phyloP scores from a whole-genome alignment of 768 basidiomycete species.

The Inosperma sp. region DNA sequence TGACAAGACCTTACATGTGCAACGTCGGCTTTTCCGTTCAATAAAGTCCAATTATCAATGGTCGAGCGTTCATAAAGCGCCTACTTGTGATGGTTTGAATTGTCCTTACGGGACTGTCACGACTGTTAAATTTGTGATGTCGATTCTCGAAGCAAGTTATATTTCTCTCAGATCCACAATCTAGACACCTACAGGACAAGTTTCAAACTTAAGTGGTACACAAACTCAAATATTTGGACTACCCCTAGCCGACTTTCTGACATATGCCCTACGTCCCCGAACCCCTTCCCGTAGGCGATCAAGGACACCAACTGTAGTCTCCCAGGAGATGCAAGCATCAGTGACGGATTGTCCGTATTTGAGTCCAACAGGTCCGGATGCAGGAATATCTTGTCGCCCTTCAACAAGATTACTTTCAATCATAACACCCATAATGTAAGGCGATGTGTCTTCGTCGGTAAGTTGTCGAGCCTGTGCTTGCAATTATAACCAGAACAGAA shows the following conservation, averaged over 20 bases:
- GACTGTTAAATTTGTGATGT: too few relatives aligned
- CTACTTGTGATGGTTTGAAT: too few relatives aligned
- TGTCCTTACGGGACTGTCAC: too few relatives aligned
- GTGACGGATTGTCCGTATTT: slow-evolving; percentile 86
- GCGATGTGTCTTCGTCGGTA: slow-evolving; percentile 54
- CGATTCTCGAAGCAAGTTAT: too few relatives aligned
- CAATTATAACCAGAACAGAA: slow-evolving; percentile 14
- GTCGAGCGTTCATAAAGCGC: too few relatives aligned
- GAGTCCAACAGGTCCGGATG: slow-evolving; percentile 63
- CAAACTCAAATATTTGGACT: not conserved
- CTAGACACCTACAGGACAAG: not conserved
- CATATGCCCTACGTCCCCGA: slow-evolving; percentile 58
- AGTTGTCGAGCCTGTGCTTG: slow-evolving; percentile 61
- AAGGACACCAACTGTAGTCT: slow-evolving; percentile 74
- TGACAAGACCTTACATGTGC: too few relatives aligned
- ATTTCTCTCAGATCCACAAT: too few relatives aligned
- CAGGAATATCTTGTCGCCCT: slow-evolving; percentile 81
- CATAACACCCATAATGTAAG: slow-evolving; percentile 89
- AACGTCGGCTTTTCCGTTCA: too few relatives aligned
- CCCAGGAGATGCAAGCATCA: slow-evolving; percentile 89
- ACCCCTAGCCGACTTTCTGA: slow-evolving; percentile 27
- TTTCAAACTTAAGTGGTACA: not conserved
- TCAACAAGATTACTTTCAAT: slow-evolving; percentile 88
- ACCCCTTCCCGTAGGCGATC: slow-evolving; percentile 88
- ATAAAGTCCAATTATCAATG: too few relatives aligned